These are phyloP conservation scores for Cyclanthera cordifolia DNA, from an alignment of 306 rosid genomes.

Conservation along the genomic window DNA sequence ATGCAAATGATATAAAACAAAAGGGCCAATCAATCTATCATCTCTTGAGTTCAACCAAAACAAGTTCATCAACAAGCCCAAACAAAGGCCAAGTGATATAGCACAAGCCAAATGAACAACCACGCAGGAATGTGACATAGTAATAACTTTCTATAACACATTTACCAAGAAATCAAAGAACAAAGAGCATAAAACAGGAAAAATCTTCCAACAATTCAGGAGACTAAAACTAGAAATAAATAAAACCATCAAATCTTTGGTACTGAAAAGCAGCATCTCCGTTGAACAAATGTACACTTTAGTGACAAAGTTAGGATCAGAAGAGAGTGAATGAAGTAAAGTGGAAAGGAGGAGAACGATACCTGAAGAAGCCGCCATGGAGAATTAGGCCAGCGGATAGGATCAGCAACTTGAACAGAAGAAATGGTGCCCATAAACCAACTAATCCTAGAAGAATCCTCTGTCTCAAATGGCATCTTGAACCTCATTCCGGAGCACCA, in stretches of 20 bases:
- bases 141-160: not conserved
- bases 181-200: not conserved
- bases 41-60: not conserved
- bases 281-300: not conserved
- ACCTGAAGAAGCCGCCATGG: constrained; percentile 99
- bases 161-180: not conserved
- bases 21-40: not conserved
- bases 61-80: not conserved
- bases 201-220: not conserved
- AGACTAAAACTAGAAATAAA: not conserved
- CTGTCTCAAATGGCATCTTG: constrained; percentile 98
- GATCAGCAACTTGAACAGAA: constrained; percentile 74
- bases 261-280: not conserved
- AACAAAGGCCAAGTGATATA: not conserved
- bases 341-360: not conserved
- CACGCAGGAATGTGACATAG: not conserved
- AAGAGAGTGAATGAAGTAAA: not conserved
- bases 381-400: constrained; percentile 81
- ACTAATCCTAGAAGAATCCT: constrained; percentile 88
- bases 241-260: not conserved
- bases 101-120: not conserved
- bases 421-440: constrained; percentile 97
- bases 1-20: not conserved
- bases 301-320: not conserved
- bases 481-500: constrained; percentile 95